phyloP scores from a whole-genome alignment of 1,284 basidiomycete genomes.

The Cryptococcus wingfieldii region DNA sequence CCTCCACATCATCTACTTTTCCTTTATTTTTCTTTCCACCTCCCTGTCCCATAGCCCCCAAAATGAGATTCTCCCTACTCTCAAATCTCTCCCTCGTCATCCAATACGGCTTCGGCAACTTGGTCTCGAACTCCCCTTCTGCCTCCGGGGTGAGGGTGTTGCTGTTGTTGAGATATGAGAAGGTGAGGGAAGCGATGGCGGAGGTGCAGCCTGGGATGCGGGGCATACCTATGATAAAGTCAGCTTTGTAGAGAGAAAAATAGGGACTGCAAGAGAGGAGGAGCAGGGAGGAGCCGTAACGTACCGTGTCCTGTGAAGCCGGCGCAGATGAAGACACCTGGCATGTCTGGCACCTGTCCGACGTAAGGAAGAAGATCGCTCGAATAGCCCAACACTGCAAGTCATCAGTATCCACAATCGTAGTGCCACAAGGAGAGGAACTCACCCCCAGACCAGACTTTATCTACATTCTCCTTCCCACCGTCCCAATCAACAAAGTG shows the following conservation, averaged over 20 bases:
- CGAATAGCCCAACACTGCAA: slow-evolving; percentile 30
- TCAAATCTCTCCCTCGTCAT: slow-evolving; percentile 22
- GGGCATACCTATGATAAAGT: slow-evolving; percentile 29
- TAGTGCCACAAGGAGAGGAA: background rate
- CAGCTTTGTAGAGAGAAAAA: too few species aligned
- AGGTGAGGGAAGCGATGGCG: slow-evolving; percentile 16
- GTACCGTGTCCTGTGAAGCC: slow-evolving; percentile 36
- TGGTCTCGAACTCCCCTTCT: slow-evolving; percentile 8
- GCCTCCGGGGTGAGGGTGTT: slow-evolving; percentile 9
- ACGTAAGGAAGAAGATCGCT: slow-evolving; percentile 27
- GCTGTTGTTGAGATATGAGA: slow-evolving; percentile 5
- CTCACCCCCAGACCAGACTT: slow-evolving; percentile 32
- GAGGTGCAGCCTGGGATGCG: slow-evolving; percentile 26
- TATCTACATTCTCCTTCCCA: slow-evolving; percentile 24
- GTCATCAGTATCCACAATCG: background rate
- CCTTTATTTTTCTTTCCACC: background rate
- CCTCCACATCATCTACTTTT: background rate
- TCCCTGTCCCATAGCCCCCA: background rate
- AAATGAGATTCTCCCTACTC: slow-evolving; percentile 21
- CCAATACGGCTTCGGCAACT: slow-evolving; percentile 22
- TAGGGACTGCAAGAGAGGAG: background rate
- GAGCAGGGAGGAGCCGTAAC: too few species aligned
- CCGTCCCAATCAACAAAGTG: slow-evolving; percentile 25
- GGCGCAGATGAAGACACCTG: slow-evolving; percentile 27
- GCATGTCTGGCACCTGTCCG: slow-evolving; percentile 20